phyloP scores from a whole-genome alignment of 805 yeast species.

The Wickerhamiella dianesei region DNA sequence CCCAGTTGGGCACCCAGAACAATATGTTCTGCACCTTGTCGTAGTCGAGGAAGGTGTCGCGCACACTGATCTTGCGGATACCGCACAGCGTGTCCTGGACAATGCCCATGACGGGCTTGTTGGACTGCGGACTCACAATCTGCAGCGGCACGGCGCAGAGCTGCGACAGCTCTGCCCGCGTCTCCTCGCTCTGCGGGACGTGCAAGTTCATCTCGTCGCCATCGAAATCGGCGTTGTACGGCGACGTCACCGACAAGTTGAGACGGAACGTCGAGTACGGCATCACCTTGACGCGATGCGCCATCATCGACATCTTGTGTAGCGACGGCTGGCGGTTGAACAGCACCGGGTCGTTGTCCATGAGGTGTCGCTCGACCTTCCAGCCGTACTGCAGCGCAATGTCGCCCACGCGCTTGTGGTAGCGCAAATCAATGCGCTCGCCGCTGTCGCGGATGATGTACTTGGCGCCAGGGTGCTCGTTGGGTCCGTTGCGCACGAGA shows the following conservation, averaged over 20 bases:
- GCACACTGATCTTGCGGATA: slow-evolving; percentile 83
- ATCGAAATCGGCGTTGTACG: slow-evolving; percentile 99
- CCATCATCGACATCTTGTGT: slow-evolving; percentile 99
- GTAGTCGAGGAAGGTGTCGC: slow-evolving; percentile 78
- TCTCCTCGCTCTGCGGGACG: slow-evolving; percentile 96
- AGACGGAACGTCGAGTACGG: slow-evolving; percentile 96
- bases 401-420: slow-evolving; percentile 97
- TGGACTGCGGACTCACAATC: slow-evolving; percentile 95
- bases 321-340: slow-evolving; percentile 98
- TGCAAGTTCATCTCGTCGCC: slow-evolving; percentile 99
- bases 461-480: slow-evolving; percentile 99
- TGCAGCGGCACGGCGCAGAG: slow-evolving; percentile 95
- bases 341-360: slow-evolving; percentile 94
- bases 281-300: slow-evolving; percentile 96
- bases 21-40: slow-evolving; percentile 93
- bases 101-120: slow-evolving; percentile 99
- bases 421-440: slow-evolving; percentile 93
- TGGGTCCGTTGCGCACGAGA: slow-evolving; percentile 93
- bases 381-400: slow-evolving; percentile 96
- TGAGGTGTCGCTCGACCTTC: slow-evolving; percentile 96
- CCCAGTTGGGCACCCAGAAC: slow-evolving; percentile 98
- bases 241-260: slow-evolving; percentile 93
- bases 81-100: slow-evolving; percentile 98
- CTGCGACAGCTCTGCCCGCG: slow-evolving; percentile 89
- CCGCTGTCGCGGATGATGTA: slow-evolving; percentile 97